These are phyloP conservation scores for Physcomitrellopsis africana DNA, from an alignment of 225 moss, liverwort and hornwort species.

Conservation along the genomic window DNA sequence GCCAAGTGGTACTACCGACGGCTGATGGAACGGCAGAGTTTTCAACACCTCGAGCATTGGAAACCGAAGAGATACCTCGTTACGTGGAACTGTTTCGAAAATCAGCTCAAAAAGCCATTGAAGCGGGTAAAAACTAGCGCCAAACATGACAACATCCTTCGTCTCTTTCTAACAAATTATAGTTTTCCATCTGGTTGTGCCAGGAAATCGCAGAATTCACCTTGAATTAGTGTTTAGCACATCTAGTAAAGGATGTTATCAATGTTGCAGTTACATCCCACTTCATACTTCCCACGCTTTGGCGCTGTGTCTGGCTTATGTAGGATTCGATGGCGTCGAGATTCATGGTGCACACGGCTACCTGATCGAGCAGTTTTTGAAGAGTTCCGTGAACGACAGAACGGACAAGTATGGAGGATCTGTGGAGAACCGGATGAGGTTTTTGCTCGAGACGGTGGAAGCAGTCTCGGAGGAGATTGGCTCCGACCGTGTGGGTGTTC, in stretches of 20 bases:
- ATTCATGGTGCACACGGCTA: conserved; percentile 59
- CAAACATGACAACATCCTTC: too few relatives aligned
- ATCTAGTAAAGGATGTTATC: too few relatives aligned
- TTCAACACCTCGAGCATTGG: conserved; percentile 47
- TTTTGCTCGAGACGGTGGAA: conserved; percentile 62
- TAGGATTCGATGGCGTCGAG: conserved; percentile 72
- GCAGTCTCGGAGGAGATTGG: conserved; percentile 52
- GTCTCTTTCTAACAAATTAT: too few relatives aligned
- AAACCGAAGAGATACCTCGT: conserved; percentile 42
- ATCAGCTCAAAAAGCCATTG: conserved; percentile 40
- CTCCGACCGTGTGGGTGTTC: conserved; percentile 55
- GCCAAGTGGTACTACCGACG: conserved; percentile 24
- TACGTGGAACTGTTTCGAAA: conserved; percentile 38
- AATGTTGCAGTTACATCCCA: too few relatives aligned
- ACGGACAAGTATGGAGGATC: conserved; percentile 59
- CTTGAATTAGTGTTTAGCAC: too few relatives aligned
- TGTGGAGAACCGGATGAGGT: conserved; percentile 57
- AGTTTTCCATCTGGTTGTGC: too few relatives aligned
- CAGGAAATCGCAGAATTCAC: too few relatives aligned
- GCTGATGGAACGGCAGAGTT: conserved; percentile 16
- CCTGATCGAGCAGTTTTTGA: conserved; percentile 43
- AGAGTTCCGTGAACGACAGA: conserved; percentile 47
- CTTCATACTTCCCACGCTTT: too few relatives aligned
- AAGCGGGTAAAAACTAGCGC: conserved; percentile 32
- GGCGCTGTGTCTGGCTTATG: not conserved